Percentiles rank a stretch among this genome's conserved stretches.
These are phyloP conservation scores for Fusarium vanettenii DNA, from an alignment of 2,329 filamentous ascomycete species.

Conservation along the genomic window DNA sequence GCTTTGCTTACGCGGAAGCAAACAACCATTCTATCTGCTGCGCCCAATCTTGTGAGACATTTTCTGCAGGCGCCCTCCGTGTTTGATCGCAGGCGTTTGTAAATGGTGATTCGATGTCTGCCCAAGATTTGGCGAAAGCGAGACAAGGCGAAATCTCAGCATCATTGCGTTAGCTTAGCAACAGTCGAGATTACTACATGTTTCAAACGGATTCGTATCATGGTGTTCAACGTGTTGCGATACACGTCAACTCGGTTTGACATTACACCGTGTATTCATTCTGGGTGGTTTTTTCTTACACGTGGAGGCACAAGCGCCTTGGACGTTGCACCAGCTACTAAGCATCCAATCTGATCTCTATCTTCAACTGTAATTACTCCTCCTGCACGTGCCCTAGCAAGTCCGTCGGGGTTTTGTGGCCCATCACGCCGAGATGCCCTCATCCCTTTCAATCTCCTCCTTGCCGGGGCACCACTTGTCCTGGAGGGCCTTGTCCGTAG, in stretches of 20 bases:
- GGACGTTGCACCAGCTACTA: not conserved
- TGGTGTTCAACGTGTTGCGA: not conserved
- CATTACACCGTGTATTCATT: not conserved
- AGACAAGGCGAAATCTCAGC: not conserved
- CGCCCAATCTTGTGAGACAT: not conserved
- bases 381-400: not conserved
- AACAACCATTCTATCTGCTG: not conserved
- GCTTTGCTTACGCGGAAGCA: not conserved
- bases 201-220: not conserved
- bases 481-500: constrained; percentile 60
- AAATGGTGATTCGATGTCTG: not conserved
- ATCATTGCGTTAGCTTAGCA: not conserved
- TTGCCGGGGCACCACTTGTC: constrained; percentile 63
- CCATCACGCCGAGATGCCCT: constrained; percentile 35
- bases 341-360: not conserved
- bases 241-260: not conserved
- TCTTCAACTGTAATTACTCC: not conserved
- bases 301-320: not conserved
- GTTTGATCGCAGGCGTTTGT: not conserved
- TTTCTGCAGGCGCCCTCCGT: not conserved
- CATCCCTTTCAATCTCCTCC: constrained; percentile 61
- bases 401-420: not conserved
- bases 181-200: not conserved
- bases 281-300: not conserved
- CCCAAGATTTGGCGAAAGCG: not conserved